Conservation (phyloP, 371 early-diverging fungal species). For the Dinochytrium kinnereticum region DNA sequence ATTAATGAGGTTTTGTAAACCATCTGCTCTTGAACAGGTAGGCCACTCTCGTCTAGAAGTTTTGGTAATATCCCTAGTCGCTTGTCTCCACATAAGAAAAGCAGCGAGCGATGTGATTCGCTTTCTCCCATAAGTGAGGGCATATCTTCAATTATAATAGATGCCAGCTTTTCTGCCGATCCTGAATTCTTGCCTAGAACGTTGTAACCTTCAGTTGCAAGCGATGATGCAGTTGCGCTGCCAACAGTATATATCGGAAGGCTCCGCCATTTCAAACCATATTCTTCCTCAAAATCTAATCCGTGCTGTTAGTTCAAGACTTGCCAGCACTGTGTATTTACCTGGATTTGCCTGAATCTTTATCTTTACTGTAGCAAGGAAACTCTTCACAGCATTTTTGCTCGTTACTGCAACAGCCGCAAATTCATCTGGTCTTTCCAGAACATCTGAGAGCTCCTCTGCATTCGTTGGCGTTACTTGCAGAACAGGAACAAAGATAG, state of each 20-base stretch:
- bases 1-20: constrained; percentile 54
- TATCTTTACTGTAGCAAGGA: too few species aligned
- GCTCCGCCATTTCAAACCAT: constrained; percentile 14
- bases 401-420: not conserved
- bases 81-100: constrained; percentile 67
- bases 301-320: not conserved
- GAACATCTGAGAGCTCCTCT: not conserved
- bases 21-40: constrained; percentile 46
- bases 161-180: constrained; percentile 51
- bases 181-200: constrained; percentile 39
- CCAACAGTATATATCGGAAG: constrained; percentile 59
- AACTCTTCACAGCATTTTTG: not conserved
- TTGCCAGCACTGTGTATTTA: not conserved
- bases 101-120: constrained; percentile 10
- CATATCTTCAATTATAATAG: constrained; percentile 31
- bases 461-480: not conserved
- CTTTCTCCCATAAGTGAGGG: not conserved
- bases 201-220: constrained; percentile 32
- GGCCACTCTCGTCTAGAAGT: constrained; percentile 33
- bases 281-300: constrained; percentile 1
- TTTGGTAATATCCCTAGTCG: constrained; percentile 55
- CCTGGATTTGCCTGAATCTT: too few species aligned
- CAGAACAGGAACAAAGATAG: not conserved
- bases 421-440: not conserved
- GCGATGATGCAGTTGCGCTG: constrained; percentile 48